Percentiles rank a stretch among this genome's conserved stretches.
Conservation (phyloP, 1,284 basidiomycete genomes). For the Moesziomyces antarcticus region DNA sequence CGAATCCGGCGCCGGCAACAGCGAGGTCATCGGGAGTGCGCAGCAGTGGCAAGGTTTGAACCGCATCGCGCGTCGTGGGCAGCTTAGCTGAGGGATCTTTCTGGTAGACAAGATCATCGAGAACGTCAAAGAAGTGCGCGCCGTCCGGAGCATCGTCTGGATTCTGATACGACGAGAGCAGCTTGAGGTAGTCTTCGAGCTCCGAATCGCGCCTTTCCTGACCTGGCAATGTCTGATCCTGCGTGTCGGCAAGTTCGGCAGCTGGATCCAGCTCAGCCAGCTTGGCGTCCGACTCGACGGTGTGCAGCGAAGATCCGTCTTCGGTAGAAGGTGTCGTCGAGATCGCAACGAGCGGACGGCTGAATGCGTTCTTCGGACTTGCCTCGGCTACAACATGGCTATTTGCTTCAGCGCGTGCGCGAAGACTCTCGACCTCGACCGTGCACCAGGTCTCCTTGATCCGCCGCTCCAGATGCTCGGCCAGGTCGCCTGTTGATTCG, state of each 20-base stretch:
- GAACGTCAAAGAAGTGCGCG: constrained; percentile 35
- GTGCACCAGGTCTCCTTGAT: constrained; percentile 39
- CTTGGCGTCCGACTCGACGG: constrained; percentile 9
- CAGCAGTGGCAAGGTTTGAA: constrained; percentile 12
- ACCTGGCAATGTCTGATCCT: not conserved
- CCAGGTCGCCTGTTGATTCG: constrained; percentile 41
- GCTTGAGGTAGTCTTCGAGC: constrained; percentile 38
- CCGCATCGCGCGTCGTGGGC: constrained; percentile 5
- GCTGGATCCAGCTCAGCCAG: not conserved
- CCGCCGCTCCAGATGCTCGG: constrained; percentile 39
- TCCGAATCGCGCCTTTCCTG: constrained; percentile 20
- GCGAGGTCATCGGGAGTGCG: constrained; percentile 20
- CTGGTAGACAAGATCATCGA: constrained; percentile 43
- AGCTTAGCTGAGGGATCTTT: constrained; percentile 23
- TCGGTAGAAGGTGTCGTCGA: constrained; percentile 25
- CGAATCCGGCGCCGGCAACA: constrained; percentile 33
- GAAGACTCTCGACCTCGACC: constrained; percentile 19
- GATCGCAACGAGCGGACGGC: constrained; percentile 1
- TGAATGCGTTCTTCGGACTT: constrained; percentile 1
- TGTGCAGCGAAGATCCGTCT: constrained; percentile 23
- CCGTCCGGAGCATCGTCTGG: constrained; percentile 40
- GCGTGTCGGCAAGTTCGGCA: constrained; percentile 5
- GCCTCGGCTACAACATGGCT: constrained; percentile 14
- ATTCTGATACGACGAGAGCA: constrained; percentile 47
- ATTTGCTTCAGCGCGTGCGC: constrained; percentile 13